A percentile compares a stretch with the other conserved stretches of the same genome.
These are phyloP conservation scores for Saccharomyces mikatae DNA, from an alignment of 805 yeast species.

Conservation along the genomic window DNA sequence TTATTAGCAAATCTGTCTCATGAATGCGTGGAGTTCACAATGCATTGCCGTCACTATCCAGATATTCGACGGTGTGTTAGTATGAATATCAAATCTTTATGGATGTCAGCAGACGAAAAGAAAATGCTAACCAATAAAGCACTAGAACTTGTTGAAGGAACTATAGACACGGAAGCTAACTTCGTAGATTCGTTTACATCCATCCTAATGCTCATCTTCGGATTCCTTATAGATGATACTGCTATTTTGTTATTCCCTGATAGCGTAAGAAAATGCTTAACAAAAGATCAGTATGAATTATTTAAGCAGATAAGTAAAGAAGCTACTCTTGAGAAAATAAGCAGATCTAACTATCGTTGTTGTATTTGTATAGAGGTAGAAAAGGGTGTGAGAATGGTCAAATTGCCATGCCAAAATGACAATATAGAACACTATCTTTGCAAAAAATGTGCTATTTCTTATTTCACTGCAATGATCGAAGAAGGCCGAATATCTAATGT, in stretches of 20 bases:
- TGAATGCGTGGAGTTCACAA: slow-evolving; percentile 11
- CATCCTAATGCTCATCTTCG: slow-evolving; percentile 38
- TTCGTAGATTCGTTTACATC: slow-evolving; percentile 21
- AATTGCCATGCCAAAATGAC: slow-evolving; percentile 32
- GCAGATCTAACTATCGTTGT: slow-evolving; percentile 38
- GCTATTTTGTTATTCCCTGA: slow-evolving; percentile 10
- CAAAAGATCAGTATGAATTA: slow-evolving; percentile 10
- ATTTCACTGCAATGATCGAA: slow-evolving; percentile 35
- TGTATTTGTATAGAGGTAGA: slow-evolving; percentile 47
- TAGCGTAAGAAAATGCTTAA: slow-evolving; percentile 3
- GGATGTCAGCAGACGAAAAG: slow-evolving; percentile 26
- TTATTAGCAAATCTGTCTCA: slow-evolving; percentile 8
- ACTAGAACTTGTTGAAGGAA: slow-evolving; percentile 30
- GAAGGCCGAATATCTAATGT: slow-evolving; percentile 44
- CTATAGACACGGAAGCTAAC: slow-evolving; percentile 12
- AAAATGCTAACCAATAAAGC: slow-evolving; percentile 15
- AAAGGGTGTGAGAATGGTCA: slow-evolving; percentile 37
- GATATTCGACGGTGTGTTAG: slow-evolving; percentile 7
- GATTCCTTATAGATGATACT: slow-evolving; percentile 29
- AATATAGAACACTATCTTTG: slow-evolving; percentile 39
- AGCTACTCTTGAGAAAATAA: slow-evolving; percentile 25
- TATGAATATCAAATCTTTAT: slow-evolving; percentile 22
- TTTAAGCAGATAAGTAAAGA: slow-evolving; percentile 21
- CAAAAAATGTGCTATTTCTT: slow-evolving; percentile 36
- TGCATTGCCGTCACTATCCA: slow-evolving; percentile 16